Evolutionary conservation across 441 rosid genomes (phyloP).

Genomic region (Pelargonium fulgidum): DNA sequence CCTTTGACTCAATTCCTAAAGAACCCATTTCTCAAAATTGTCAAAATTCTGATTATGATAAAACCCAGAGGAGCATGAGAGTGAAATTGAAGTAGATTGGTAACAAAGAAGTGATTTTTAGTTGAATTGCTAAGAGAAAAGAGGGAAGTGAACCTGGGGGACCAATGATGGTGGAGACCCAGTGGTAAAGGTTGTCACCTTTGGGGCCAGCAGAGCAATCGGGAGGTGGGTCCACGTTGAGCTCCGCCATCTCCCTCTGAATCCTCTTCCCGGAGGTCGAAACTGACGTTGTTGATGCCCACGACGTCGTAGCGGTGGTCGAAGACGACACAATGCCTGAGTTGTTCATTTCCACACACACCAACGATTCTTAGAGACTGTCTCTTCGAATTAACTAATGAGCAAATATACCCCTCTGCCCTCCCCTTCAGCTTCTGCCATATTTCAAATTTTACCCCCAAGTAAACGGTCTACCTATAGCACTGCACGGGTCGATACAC

Average conservation of each 20-base stretch:
- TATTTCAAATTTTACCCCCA: too few species aligned
- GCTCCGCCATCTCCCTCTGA: conserved; percentile 77
- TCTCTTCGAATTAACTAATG: too few species aligned
- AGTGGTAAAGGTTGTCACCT: conserved; percentile 82
- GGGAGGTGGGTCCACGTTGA: conserved; percentile 62
- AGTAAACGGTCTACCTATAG: too few species aligned
- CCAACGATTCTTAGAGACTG: too few species aligned
- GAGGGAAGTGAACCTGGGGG: conserved; percentile 44
- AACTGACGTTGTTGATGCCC: conserved; percentile 74
- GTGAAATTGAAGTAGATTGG: neutral
- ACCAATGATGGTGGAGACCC: conserved; percentile 82
- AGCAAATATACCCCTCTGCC: too few species aligned
- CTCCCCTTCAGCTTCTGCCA: too few species aligned
- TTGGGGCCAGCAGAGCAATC: conserved; percentile 87
- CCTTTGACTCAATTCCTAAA: neutral
- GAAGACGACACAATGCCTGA: conserved; percentile 36
- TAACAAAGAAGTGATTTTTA: neutral
- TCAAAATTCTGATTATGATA: neutral
- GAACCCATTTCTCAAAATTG: neutral
- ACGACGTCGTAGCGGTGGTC: conserved; percentile 42
- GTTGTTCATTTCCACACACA: conserved; percentile 23
- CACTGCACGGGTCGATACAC: too few species aligned
- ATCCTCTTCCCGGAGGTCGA: conserved; percentile 88
- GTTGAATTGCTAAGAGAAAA: neutral
- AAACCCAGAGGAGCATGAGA: neutral